Conservation (phyloP, 2,329 filamentous ascomycete genomes). For the Nigrospora osmanthi region DNA sequence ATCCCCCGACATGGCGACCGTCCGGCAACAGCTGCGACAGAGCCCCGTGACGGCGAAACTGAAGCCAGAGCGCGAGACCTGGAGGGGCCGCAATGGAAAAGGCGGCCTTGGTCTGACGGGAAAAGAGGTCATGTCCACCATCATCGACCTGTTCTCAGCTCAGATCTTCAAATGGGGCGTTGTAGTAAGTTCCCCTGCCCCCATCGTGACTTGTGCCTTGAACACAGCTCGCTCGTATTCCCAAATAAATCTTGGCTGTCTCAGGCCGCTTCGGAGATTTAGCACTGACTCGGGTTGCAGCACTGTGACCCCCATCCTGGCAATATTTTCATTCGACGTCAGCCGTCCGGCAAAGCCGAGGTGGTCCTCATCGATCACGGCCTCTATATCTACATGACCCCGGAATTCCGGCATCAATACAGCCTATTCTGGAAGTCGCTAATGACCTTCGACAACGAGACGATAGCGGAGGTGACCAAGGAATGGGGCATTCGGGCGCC, state of each 20-base stretch:
- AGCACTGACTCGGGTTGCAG: too few relatives aligned
- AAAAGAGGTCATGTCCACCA: slow-evolving; percentile 89
- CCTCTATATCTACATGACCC: slow-evolving; percentile 85
- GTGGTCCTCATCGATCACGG: slow-evolving; percentile 96
- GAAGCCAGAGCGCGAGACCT: slow-evolving; percentile 74
- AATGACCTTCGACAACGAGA: slow-evolving; percentile 85
- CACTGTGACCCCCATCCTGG: slow-evolving; percentile 97
- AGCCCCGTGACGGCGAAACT: slow-evolving; percentile 50
- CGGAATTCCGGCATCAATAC: slow-evolving; percentile 79
- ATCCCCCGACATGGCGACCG: slow-evolving; percentile 36
- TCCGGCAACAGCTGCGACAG: slow-evolving; percentile 37
- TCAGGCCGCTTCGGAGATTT: too few relatives aligned
- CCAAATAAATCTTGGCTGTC: too few relatives aligned
- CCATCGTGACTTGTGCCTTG: too few relatives aligned
- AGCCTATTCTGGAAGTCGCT: slow-evolving; percentile 88
- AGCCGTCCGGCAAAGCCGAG: slow-evolving; percentile 75
- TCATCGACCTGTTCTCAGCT: slow-evolving; percentile 92
- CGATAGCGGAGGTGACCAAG: slow-evolving; percentile 62
- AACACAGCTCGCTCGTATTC: too few relatives aligned
- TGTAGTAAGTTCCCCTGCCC: slow-evolving; percentile 31
- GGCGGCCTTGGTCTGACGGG: slow-evolving; percentile 79
- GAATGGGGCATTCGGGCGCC: slow-evolving; percentile 84
- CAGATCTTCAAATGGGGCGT: slow-evolving; percentile 97
- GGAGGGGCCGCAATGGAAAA: slow-evolving; percentile 63
- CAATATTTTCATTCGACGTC: slow-evolving; percentile 89